A percentile compares a stretch with the other conserved stretches of the same genome.
Conservation (phyloP, 768 basidiomycete genomes). For the Russula sp. region DNA sequence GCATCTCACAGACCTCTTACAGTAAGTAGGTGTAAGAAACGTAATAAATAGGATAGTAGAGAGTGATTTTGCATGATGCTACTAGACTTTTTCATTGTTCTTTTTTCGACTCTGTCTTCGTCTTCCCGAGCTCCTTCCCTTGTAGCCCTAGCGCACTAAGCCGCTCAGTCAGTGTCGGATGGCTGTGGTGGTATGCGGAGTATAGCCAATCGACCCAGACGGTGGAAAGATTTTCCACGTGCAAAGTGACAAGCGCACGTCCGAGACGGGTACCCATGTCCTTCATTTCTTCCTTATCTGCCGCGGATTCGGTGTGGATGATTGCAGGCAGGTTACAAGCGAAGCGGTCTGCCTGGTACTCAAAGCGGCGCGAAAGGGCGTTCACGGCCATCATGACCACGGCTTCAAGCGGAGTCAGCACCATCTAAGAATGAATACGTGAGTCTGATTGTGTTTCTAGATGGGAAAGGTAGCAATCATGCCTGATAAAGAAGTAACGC, state of each 20-base stretch:
- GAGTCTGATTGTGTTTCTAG: not conserved
- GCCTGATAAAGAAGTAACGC: constrained; percentile 84
- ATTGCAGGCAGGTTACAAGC: constrained; percentile 57
- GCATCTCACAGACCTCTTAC: not conserved
- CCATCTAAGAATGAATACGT: constrained; percentile 42
- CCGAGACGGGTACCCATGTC: constrained; percentile 85
- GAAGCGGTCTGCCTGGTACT: constrained; percentile 89
- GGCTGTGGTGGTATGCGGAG: constrained; percentile 93
- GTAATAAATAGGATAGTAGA: not conserved
- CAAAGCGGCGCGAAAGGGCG: constrained; percentile 75
- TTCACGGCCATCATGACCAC: constrained; percentile 70
- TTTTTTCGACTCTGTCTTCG: constrained; percentile 27
- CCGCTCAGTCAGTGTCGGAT: constrained; percentile 90
- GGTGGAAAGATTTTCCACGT: constrained; percentile 87
- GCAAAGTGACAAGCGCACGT: constrained; percentile 74
- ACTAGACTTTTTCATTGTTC: constrained; percentile 22
- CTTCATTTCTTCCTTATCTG: constrained; percentile 50
- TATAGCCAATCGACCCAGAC: constrained; percentile 97
- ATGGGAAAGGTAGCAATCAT: not conserved
- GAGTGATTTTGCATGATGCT: not conserved
- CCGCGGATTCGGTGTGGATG: constrained; percentile 27
- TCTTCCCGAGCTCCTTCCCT: constrained; percentile 6
- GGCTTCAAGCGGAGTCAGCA: constrained; percentile 72
- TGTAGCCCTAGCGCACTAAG: constrained; percentile 64
- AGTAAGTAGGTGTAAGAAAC: constrained; percentile 2